Evolutionary conservation across 2,329 filamentous ascomycete species (phyloP), one percentile per base, ranked within the genome.

Genomic region (Neofusicoccum sp.): DNA sequence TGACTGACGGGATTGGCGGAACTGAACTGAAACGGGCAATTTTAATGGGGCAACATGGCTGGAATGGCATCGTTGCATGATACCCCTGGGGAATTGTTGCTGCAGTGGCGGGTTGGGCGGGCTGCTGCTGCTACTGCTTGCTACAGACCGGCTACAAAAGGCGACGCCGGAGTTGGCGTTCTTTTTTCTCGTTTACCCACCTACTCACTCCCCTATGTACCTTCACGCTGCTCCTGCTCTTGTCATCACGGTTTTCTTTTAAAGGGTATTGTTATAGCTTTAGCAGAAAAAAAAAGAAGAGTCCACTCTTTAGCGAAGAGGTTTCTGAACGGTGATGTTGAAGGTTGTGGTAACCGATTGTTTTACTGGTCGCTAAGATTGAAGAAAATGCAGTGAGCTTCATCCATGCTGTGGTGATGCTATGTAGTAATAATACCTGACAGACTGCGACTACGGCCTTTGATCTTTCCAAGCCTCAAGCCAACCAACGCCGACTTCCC

Each of bases 1-100:
- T 54, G 34, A 39, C 16, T 22, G 22, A 22, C 22, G 22, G 22
- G 22, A 22, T 22, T 22, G 22, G 22, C 22, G 22, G 22, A 22
- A 22, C 22, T 22, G 22, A 22, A 22, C 22, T 22, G 34, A 22
- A 29, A 11, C 34, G 37, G 34, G 31, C n/a, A 31, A 4, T 29
- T 14, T 31, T 44, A 56, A 33, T 29, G 52, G 49, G 50, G 36
- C 28, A 56, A 43, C 37, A 56, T 56, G 37, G 52, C 37, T 43
- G 52, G 28, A 3, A 34, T 39, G 37, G 14, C 52, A 56, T 56
- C 22, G 37, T 56, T 56, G 37, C 37, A 56, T 56, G 52, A 56
- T 56, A 56, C 52, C 52, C 50, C 37, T 12, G 52, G 37, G 28
- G 22, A 37, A 39, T 16, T 16, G 16, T 16, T 33, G 28, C 14